Conservation (phyloP, 345 rosid genomes). For the Laguncularia racemosa region DNA sequence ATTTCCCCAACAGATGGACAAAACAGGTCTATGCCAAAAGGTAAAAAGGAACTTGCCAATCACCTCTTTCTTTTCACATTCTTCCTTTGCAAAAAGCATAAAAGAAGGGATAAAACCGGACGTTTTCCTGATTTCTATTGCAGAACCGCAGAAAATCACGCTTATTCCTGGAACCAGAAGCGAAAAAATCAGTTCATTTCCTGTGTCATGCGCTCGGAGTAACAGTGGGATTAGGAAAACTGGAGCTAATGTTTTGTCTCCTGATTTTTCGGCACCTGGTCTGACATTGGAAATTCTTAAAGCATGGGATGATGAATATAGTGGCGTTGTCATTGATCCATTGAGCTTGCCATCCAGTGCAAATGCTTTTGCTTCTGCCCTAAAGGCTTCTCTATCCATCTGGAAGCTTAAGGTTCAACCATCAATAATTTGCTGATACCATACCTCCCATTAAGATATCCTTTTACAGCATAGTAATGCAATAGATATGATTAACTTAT, state of each 20-base stretch:
- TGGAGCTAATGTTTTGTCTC: conserved; percentile 19
- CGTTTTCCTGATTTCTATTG: too few species aligned
- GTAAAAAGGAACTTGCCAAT: too few species aligned
- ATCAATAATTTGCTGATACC: neutral
- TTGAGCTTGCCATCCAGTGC: conserved; percentile 23
- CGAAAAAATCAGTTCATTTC: too few species aligned
- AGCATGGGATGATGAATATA: conserved; percentile 41
- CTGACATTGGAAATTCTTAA: conserved; percentile 24
- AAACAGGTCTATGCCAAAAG: too few species aligned
- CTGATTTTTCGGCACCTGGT: conserved; percentile 21
- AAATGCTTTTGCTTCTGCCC: conserved; percentile 33
- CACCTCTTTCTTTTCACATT: too few species aligned
- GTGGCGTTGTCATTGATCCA: conserved; percentile 34
- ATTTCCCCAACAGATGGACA: too few species aligned
- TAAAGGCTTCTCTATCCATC: conserved; percentile 24
- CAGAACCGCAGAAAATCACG: too few species aligned
- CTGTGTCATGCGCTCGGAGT: neutral
- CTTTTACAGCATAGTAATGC: neutral
- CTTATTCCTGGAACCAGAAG: too few species aligned
- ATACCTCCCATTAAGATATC: neutral
- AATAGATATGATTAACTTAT: too few species aligned
- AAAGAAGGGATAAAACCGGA: too few species aligned
- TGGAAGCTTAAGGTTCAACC: conserved; percentile 33
- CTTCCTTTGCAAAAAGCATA: too few species aligned
- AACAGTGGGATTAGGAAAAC: neutral